phyloP scores from a whole-genome alignment of 345 rosid species.

The Eucalyptus paniculata region DNA sequence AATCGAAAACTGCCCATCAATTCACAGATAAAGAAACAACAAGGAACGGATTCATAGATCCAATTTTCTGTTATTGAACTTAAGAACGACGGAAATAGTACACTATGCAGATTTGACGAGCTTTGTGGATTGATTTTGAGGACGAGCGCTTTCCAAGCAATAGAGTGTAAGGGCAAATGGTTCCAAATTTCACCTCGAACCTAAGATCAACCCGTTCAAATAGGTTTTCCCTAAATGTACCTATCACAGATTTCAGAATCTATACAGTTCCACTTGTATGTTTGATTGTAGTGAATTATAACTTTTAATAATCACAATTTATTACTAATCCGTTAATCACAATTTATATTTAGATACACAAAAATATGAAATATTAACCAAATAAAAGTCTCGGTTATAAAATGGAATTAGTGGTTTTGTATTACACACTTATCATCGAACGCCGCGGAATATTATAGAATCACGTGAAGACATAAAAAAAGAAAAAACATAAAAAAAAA shows the following conservation, averaged over 20 bases:
- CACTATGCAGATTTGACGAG: neutral
- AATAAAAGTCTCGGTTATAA: no score
- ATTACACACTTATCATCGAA: fast-evolving
- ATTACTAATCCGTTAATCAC: fast-evolving
- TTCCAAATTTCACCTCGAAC: no score
- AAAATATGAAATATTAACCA: no score
- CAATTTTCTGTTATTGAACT: neutral
- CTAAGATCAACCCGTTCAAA: no score
- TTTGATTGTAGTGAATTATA: no score
- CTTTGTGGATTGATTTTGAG: neutral
- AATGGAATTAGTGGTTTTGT: fast-evolving
- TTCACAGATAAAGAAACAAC: fast-evolving
- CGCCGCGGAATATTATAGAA: fast-evolving
- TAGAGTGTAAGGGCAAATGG: neutral
- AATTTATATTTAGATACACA: no score
- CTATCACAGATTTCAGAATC: fast-evolving
- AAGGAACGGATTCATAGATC: neutral
- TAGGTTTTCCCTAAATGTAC: fast-evolving
- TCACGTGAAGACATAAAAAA: no score
- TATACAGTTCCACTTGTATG: no score
- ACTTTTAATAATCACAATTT: no score
- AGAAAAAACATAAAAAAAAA: no score
- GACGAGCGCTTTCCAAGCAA: neutral
- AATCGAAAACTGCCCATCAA: neutral
- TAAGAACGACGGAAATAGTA: neutral